Percentiles rank a stretch among this genome's conserved stretches.
phyloP scores from a whole-genome alignment of 805 yeast species.

The Saccharomyces jurei region DNA sequence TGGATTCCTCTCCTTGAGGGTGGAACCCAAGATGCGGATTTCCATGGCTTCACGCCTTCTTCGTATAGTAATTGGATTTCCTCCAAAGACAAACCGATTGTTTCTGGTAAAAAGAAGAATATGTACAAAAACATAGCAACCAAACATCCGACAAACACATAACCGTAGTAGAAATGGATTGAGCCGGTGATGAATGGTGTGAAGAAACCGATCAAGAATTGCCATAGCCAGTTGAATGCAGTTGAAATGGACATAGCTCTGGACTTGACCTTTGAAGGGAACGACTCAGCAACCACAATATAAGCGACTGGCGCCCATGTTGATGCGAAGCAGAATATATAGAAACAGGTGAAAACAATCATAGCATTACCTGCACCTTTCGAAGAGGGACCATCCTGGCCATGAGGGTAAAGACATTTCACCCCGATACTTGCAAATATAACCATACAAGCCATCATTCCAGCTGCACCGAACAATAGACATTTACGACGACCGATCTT shows the following conservation, averaged over 20 bases:
- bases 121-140: slow-evolving; percentile 48
- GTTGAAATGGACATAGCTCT: slow-evolving; percentile 50
- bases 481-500: slow-evolving; percentile 46
- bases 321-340: slow-evolving; percentile 63
- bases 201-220: slow-evolving; percentile 56
- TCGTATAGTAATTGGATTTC: slow-evolving; percentile 51
- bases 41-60: slow-evolving; percentile 35
- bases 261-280: slow-evolving; percentile 63
- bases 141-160: slow-evolving; percentile 46
- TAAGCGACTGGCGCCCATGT: slow-evolving; percentile 71
- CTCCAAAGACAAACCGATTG: slow-evolving; percentile 69
- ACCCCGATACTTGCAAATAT: slow-evolving; percentile 58
- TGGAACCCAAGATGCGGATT: slow-evolving; percentile 44
- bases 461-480: slow-evolving; percentile 40
- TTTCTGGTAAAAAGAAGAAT: slow-evolving; percentile 59
- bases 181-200: slow-evolving; percentile 58
- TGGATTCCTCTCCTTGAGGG: slow-evolving; percentile 25
- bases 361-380: slow-evolving; percentile 58
- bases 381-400: slow-evolving; percentile 36
- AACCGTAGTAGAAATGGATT: slow-evolving; percentile 62
- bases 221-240: slow-evolving; percentile 60
- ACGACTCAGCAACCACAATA: slow-evolving; percentile 59
- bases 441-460: slow-evolving; percentile 40
- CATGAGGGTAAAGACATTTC: slow-evolving; percentile 35
- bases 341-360: slow-evolving; percentile 65